A percentile compares a stretch with the other conserved stretches of the same genome.
Conservation (phyloP, 176 grass and related monocot species). For the Avena sativa region DNA sequence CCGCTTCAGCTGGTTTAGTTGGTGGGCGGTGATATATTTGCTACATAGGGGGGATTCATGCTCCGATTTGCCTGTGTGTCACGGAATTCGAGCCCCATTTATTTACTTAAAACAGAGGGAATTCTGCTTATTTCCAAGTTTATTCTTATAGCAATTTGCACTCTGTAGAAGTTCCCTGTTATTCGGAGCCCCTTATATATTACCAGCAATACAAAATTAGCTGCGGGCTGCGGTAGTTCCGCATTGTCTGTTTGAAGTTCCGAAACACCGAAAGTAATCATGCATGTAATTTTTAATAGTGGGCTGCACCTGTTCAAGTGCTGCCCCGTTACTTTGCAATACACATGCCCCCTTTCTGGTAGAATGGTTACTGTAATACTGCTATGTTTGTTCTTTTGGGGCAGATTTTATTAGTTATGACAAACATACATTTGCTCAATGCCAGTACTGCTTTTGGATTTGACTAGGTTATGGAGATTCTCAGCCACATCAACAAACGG, state of each 20-base stretch:
- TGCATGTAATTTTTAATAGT: background rate
- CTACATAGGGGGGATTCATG: background rate
- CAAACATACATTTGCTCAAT: background rate
- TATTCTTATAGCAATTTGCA: background rate
- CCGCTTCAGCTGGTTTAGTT: background rate
- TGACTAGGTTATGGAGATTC: conserved; percentile 88
- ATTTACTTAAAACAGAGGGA: background rate
- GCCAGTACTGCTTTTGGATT: background rate
- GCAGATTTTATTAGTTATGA: background rate
- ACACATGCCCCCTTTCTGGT: background rate
- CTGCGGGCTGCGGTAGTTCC: background rate
- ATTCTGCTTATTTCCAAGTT: background rate
- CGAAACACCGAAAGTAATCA: background rate
- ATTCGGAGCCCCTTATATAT: background rate
- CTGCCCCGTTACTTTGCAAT: conserved; percentile 10
- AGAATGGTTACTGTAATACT: background rate
- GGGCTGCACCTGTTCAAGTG: background rate
- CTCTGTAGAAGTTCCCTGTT: background rate
- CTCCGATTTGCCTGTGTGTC: background rate
- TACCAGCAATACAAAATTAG: background rate
- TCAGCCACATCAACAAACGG: conserved; percentile 91
- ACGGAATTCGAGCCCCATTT: background rate
- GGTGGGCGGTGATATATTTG: background rate
- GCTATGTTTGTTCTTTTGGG: background rate
- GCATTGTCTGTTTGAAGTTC: background rate